phyloP scores from a whole-genome alignment of 257 asterid species.

The Solanum etuberosum region DNA sequence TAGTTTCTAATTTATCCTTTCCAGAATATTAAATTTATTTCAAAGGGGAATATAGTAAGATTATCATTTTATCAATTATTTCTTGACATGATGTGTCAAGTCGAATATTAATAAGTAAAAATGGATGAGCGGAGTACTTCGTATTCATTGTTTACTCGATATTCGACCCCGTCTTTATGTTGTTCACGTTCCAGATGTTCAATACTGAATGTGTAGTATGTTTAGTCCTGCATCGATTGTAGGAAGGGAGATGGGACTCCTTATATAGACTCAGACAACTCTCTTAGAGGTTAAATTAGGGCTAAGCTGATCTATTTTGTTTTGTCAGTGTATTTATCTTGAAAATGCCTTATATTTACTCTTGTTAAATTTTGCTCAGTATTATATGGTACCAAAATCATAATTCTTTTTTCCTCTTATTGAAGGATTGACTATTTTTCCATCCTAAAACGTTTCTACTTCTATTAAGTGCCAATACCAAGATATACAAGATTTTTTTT shows the following conservation, averaged over 20 bases:
- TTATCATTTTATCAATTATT: too few relatives aligned
- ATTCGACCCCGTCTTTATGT: not conserved
- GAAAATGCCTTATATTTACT: too few relatives aligned
- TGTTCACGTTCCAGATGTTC: not conserved
- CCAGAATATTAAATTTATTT: too few relatives aligned
- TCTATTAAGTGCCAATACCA: not conserved
- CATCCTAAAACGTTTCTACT: not conserved
- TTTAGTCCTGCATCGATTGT: not conserved
- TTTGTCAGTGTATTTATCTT: too few relatives aligned
- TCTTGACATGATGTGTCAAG: not conserved
- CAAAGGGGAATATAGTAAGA: too few relatives aligned
- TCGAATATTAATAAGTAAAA: too few relatives aligned
- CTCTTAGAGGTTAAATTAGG: not conserved
- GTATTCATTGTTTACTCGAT: not conserved
- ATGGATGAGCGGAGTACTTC: accelerated
- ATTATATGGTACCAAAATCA: not conserved
- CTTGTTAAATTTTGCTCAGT: not conserved
- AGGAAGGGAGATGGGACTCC: not conserved
- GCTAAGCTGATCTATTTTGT: too few relatives aligned
- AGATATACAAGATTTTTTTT: not conserved
- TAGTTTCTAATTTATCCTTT: not conserved
- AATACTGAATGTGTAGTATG: not conserved
- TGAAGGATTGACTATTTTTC: not conserved
- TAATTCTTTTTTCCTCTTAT: not conserved
- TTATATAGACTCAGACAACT: not conserved